Evolutionary conservation across 805 yeast genomes (phyloP), one percentile per base, ranked within the genome.

Genomic region (Ogataea haglerorum): DNA sequence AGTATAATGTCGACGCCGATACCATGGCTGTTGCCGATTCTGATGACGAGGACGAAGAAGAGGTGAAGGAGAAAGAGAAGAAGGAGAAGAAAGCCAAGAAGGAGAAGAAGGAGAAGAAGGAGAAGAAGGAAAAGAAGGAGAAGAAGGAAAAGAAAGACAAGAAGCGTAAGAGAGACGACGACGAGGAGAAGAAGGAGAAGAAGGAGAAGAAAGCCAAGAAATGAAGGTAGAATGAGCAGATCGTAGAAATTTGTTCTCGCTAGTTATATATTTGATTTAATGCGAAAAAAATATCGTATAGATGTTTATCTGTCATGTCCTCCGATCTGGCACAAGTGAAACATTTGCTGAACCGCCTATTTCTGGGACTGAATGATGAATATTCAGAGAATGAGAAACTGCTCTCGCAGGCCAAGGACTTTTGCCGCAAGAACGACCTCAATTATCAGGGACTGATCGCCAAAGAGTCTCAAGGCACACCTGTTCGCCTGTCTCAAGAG

Each of bases 1-100:
- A 91, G 43, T 93, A 93, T 71, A 93, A 91, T 60, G 95, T 87
- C 29, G 98, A 90, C 63, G 98, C 97, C 34, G 99, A 95, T 64
- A 78, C 90, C 40, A 76, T 79, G 33, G 42, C 36, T 34, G 54
- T 59, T 30, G 53, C 56, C 14, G 61, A 56, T 21, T 61, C 57
- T 34, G 58, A 54, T 30, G 57, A 51, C 17, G 63, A 57, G 44
- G 66, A 62, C 16, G 65, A 59, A 18, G 53, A 56, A 12, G 65
- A 63, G 13, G 49, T 48, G 36, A 53, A 45, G 13, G 49, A 49
- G 36, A 53, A 45, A 15, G 48, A 42, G 29, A 47, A 51, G 22
- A 53, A 53, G 39, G 47, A 52, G 27, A 48, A 48, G 40, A 52
- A 51, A 32, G 45, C 46, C 42, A 55, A 54, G 36, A 50, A 51